Evolutionary conservation across 2,329 filamentous ascomycete species (phyloP).

Genomic region (Cladophialophora yegresii): DNA sequence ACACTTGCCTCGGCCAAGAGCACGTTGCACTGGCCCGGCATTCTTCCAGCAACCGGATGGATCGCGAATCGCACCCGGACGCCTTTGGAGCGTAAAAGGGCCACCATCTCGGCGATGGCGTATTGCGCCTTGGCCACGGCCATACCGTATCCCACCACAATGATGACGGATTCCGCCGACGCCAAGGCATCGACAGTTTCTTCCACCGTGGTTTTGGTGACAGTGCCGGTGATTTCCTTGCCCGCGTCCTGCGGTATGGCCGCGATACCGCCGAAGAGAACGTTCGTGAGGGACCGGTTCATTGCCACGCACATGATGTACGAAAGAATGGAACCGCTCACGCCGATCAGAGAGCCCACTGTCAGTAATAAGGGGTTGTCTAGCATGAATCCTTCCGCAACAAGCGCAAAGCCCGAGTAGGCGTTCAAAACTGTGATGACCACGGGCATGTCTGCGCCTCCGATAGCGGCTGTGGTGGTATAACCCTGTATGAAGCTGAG

Average conservation of each 20-base stretch:
- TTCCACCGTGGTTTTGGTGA: slow-evolving; percentile 76
- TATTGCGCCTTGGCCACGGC: slow-evolving; percentile 93
- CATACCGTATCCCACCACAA: slow-evolving; percentile 90
- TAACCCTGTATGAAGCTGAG: slow-evolving; percentile 84
- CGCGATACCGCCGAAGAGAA: slow-evolving; percentile 80
- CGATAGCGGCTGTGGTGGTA: slow-evolving; percentile 84
- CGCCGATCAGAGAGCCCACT: slow-evolving; percentile 82
- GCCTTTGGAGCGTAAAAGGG: slow-evolving; percentile 70
- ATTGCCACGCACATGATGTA: slow-evolving; percentile 88
- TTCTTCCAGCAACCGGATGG: slow-evolving; percentile 84
- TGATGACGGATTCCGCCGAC: slow-evolving; percentile 80
- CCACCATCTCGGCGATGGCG: slow-evolving; percentile 79
- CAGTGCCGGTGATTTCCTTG: slow-evolving; percentile 73
- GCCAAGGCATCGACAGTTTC: slow-evolving; percentile 75
- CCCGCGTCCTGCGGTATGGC: slow-evolving; percentile 61
- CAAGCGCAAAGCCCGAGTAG: slow-evolving; percentile 85
- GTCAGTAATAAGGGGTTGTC: slow-evolving; percentile 82
- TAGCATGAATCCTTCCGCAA: slow-evolving; percentile 89
- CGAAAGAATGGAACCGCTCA: slow-evolving; percentile 83
- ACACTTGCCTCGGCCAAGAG: slow-evolving; percentile 84
- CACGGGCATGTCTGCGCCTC: slow-evolving; percentile 91
- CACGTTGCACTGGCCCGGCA: slow-evolving; percentile 93
- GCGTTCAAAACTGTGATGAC: slow-evolving; percentile 89
- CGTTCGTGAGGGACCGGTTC: slow-evolving; percentile 87
- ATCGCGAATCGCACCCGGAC: slow-evolving; percentile 86